These are phyloP conservation scores for Ogataea trehalophila DNA, from an alignment of 805 yeast genomes.

Conservation along the genomic window DNA sequence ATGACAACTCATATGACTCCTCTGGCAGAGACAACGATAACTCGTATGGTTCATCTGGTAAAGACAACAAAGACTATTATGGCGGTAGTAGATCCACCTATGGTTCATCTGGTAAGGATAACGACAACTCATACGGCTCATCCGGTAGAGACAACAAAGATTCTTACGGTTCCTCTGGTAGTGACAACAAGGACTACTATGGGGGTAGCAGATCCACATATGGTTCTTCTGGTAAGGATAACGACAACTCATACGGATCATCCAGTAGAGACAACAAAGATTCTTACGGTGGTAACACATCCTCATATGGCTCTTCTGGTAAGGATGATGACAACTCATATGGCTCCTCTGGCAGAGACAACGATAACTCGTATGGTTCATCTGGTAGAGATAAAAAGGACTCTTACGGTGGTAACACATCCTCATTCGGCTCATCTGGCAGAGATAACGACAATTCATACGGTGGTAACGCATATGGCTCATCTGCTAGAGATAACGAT, in stretches of 20 bases:
- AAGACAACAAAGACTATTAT: constrained; percentile 15
- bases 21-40: constrained; percentile 3
- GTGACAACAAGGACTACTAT: constrained; percentile 15
- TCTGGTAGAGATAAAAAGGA: constrained; percentile 8
- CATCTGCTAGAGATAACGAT: constrained; percentile 13
- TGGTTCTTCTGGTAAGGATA: constrained; percentile 28
- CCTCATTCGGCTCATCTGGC: too few relatives aligned
- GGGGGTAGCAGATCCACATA: too few relatives aligned
- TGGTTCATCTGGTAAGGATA: constrained; percentile 27
- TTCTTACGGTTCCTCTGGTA: constrained; percentile 12
- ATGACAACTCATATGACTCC: constrained; percentile 27
- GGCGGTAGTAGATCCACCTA: constrained; percentile 18
- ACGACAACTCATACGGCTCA: constrained; percentile 30
- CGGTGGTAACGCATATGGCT: constrained; percentile 24
- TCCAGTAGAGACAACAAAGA: constrained; percentile 19
- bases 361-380: constrained; percentile 11
- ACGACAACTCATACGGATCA: constrained; percentile 30
- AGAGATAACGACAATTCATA: constrained; percentile 18
- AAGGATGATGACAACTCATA: constrained; percentile 22
- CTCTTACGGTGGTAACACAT: constrained; percentile 15
- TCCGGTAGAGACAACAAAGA: constrained; percentile 19
- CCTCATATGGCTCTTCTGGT: constrained; percentile 13
- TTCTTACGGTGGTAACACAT: constrained; percentile 22
- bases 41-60: constrained; percentile 10
- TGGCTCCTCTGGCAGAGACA: constrained; percentile 16